Evolutionary conservation across 352 stramenopile species (phyloP).

Genomic region (Saprolegnia diclina): DNA sequence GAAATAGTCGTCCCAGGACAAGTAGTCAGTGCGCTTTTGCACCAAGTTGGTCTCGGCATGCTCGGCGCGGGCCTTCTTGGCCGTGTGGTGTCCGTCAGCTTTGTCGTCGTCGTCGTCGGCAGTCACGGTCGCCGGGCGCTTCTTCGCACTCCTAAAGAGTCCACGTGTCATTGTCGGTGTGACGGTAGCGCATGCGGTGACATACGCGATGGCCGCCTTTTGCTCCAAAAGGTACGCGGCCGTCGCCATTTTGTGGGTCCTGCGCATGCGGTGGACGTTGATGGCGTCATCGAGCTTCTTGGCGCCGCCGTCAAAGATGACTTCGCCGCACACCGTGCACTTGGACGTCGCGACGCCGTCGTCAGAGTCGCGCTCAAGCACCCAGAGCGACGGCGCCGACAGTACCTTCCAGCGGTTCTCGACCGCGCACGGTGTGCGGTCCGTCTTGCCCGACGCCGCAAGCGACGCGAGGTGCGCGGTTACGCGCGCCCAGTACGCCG

Average conservation of each 20-base stretch:
- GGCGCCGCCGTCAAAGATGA: neutral
- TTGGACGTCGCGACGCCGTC: neutral
- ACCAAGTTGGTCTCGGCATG: neutral
- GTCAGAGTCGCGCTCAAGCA: neutral
- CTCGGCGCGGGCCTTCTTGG: neutral
- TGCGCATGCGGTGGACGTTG: neutral
- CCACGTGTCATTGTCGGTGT: too few species aligned
- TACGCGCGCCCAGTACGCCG: neutral
- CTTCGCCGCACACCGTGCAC: neutral
- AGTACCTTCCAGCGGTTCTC: neutral
- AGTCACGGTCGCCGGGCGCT: neutral
- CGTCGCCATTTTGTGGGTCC: neutral
- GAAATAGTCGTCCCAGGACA: slow-evolving; percentile 99
- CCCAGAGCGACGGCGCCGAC: neutral
- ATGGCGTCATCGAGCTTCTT: neutral
- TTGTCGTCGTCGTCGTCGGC: neutral
- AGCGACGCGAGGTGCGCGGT: neutral
- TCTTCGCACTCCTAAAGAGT: neutral
- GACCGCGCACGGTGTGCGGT: neutral
- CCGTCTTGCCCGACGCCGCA: neutral
- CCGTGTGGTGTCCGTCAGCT: neutral
- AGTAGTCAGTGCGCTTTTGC: slow-evolving; percentile 83
- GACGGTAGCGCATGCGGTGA: too few species aligned
- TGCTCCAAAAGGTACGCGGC: neutral
- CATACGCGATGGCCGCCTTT: neutral